phyloP scores from a whole-genome alignment of 305 asterid genomes.

The Fraxinus nigra region DNA sequence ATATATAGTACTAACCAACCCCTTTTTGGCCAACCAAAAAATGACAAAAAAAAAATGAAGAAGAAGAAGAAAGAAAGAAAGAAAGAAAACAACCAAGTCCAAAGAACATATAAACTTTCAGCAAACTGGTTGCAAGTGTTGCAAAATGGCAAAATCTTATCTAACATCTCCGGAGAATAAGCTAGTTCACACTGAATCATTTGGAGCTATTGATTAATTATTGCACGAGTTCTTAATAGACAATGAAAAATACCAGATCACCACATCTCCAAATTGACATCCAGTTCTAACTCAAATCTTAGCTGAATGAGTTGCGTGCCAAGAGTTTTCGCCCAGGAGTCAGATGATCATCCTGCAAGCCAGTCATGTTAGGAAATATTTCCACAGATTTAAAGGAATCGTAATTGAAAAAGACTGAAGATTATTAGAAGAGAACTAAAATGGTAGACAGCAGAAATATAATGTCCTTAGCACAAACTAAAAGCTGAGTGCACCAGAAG shows the following conservation, averaged over 20 bases:
- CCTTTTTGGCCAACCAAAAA: background rate
- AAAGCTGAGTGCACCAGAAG: background rate
- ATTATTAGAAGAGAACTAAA: background rate
- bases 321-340: constrained; percentile 65
- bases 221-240: constrained; percentile 17
- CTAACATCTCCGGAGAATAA: background rate
- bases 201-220: background rate
- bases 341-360: constrained; percentile 79
- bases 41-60: too few relatives aligned
- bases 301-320: constrained; percentile 76
- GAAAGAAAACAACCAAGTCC: background rate
- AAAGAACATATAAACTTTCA: background rate
- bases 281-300: constrained; percentile 67
- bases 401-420: background rate
- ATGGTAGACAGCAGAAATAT: background rate
- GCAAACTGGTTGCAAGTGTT: background rate
- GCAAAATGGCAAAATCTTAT: background rate
- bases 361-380: constrained; percentile 21
- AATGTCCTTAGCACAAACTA: background rate
- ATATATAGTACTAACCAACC: background rate
- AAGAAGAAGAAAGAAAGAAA: too few relatives aligned
- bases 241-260: constrained; percentile 32
- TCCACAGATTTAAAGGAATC: constrained; percentile 10
- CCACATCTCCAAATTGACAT: constrained; percentile 9
- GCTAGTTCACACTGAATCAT: background rate